Evolutionary conservation across 495 filamentous ascomycete genomes (phyloP).

Genomic region (Cryomyces antarcticus): DNA sequence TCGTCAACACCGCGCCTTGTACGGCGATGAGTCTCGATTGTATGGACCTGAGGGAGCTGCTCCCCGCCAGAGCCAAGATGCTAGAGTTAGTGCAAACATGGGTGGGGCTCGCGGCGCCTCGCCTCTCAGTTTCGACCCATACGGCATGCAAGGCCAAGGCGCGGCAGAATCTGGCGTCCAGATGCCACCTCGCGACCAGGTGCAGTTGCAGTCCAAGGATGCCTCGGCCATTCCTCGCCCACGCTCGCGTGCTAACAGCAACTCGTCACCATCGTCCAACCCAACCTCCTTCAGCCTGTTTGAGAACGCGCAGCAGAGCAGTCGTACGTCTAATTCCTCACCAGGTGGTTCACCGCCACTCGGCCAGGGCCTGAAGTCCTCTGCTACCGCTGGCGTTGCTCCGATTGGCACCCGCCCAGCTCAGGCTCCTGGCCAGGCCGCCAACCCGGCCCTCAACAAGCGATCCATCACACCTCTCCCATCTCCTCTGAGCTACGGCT

Average conservation of each 20-base stretch:
- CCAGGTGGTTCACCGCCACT: constrained; percentile 71
- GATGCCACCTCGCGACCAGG: constrained; percentile 16
- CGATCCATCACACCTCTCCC: constrained; percentile 77
- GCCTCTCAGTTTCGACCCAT: constrained; percentile 43
- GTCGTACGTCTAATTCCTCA: constrained; percentile 73
- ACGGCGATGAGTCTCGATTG: constrained; percentile 49
- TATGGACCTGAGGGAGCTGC: constrained; percentile 42
- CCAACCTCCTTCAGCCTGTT: constrained; percentile 44
- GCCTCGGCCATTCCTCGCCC: constrained; percentile 30
- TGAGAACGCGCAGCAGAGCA: constrained; percentile 55
- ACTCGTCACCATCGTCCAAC: constrained; percentile 59
- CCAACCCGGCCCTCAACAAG: constrained; percentile 56
- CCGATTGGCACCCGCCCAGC: constrained; percentile 83
- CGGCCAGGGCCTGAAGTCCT: constrained; percentile 32
- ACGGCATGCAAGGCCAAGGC: constrained; percentile 26
- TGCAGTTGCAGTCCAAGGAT: constrained; percentile 12
- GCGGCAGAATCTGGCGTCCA: constrained; percentile 24
- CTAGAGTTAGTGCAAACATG: constrained; percentile 24
- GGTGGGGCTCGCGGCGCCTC: constrained; percentile 33
- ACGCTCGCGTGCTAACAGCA: constrained; percentile 70
- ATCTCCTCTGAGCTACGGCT: constrained; percentile 69
- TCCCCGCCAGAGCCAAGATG: constrained; percentile 36
- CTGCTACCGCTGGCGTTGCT: constrained; percentile 47
- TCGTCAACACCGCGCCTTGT: constrained; percentile 81
- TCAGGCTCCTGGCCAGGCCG: constrained; percentile 26